Conservation (phyloP, 2,329 filamentous ascomycete species). For the Fusarium pseudograminearum region DNA sequence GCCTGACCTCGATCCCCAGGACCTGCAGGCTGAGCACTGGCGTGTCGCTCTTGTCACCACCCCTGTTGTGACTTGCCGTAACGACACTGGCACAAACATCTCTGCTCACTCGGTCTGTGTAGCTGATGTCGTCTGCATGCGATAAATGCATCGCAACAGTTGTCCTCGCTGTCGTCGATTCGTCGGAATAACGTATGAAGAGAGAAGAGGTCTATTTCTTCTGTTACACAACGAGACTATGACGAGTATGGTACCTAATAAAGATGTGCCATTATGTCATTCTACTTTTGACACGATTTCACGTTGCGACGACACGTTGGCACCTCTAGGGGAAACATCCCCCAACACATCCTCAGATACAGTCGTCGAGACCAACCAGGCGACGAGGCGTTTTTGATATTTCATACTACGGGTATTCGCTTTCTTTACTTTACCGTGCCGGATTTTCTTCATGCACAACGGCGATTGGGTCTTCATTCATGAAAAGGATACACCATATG, state of each 20-base stretch:
- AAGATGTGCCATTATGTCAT: conserved; percentile 17
- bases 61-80: conserved; percentile 66
- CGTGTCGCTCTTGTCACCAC: conserved; percentile 67
- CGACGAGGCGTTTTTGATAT: conserved; percentile 23
- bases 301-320: neutral
- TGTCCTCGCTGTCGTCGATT: conserved; percentile 3
- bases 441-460: conserved; percentile 13
- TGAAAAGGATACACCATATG: conserved; percentile 21
- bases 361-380: neutral
- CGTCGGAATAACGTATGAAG: conserved; percentile 2
- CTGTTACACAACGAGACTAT: neutral
- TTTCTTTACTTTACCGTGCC: conserved; percentile 18
- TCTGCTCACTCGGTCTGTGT: conserved; percentile 59
- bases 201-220: neutral
- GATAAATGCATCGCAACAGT: conserved; percentile 44
- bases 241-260: conserved; percentile 15
- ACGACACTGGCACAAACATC: conserved; percentile 61
- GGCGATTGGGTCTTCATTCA: conserved; percentile 23
- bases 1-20: conserved; percentile 54
- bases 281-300: conserved; percentile 15
- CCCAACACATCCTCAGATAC: conserved; percentile 11
- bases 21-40: conserved; percentile 63
- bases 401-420: conserved; percentile 20
- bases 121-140: conserved; percentile 64
- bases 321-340: conserved; percentile 5